Conservation (phyloP, 352 stramenopile genomes). For the Plasmopara muralis region DNA sequence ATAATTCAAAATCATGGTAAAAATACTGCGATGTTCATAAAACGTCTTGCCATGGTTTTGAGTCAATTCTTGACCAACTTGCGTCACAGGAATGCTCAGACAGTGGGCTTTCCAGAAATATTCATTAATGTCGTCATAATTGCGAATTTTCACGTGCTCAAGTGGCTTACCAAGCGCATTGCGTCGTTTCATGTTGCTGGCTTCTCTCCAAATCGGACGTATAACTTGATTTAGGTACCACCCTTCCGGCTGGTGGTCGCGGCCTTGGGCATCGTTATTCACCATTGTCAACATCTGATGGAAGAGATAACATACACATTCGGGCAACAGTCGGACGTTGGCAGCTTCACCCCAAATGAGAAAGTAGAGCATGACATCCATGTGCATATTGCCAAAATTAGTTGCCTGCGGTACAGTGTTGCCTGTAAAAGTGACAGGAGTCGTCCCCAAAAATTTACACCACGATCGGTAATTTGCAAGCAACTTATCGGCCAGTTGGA, state of each 20-base stretch:
- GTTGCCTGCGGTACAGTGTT: constrained; percentile 16
- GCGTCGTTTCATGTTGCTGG: constrained; percentile 64
- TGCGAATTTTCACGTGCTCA: constrained; percentile 71
- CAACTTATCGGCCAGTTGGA: constrained; percentile 61
- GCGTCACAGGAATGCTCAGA: constrained; percentile 40
- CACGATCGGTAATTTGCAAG: constrained; percentile 72
- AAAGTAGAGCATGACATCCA: constrained; percentile 95
- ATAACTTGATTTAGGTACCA: constrained; percentile 63
- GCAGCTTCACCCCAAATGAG: constrained; percentile 94
- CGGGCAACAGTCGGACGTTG: constrained; percentile 96
- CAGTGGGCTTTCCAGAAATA: constrained; percentile 74
- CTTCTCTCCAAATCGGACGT: constrained; percentile 60
- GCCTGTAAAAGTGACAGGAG: constrained; percentile 67
- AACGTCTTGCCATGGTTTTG: constrained; percentile 71
- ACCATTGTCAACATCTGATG: constrained; percentile 71
- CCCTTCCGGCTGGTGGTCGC: constrained; percentile 33
- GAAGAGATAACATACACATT: constrained; percentile 97
- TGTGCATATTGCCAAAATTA: constrained; percentile 33
- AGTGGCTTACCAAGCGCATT: constrained; percentile 52
- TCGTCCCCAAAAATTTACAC: constrained; percentile 57
- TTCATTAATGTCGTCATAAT: constrained; percentile 81
- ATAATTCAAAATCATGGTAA: constrained; percentile 71
- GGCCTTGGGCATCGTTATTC: constrained; percentile 41
- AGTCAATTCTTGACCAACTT: constrained; percentile 43
- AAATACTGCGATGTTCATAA: constrained; percentile 66